Base-by-base conservation (phyloP, 352 stramenopile species). In the Lagenidium sp. region DNA sequence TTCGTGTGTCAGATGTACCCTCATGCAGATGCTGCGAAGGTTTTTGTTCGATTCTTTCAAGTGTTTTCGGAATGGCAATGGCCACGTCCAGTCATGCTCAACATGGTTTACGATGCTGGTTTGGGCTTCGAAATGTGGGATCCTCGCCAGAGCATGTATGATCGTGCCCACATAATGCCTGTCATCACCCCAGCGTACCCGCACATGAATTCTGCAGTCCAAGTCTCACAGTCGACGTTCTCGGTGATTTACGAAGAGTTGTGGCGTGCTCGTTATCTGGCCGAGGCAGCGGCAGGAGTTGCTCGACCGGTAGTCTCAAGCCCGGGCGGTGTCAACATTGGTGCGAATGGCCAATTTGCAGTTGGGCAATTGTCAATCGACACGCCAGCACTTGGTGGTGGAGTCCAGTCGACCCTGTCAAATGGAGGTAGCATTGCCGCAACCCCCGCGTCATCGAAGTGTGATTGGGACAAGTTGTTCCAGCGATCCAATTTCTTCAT, bases 121-220 rank as follows among this genome's bases (percentile, higher is more conserved):
- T 47, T 91, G 5, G 78, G 75, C 21, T 85, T 91, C 47, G 78
- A 91, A 39, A 87, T 85, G 71, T 97, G 86, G 88, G 83, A 96
- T 41, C 79, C 83, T 36, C 72, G 68, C 11, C 60, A 82, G 30
- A 89, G 80, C 53, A 49, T 91, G 25, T 85, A 81, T 41, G 90
- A 98, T 69, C 71, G 80, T 7, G 82, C 72, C 7, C 92, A 99
- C 53, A 78, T 98, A 23, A 98, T 99, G 94, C 96, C 96, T 15
- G 97, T 99, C 44, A 97, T 99, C 51, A 99, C 96, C 4, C 96
- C 96, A 1, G 92, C 91, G 45, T 98, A 98, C 62, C 96, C 96
- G 4, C 85, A 91, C 39, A 98, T 98, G 95, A 99, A 99, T 61
- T 98, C 94, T 28, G 87, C 94, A 0, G 97, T 97, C 31, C 98